A percentile compares a stretch with the other conserved stretches of the same genome.
These are phyloP conservation scores for Dimocarpus longan DNA, from an alignment of 345 rosid genomes.

Conservation along the genomic window DNA sequence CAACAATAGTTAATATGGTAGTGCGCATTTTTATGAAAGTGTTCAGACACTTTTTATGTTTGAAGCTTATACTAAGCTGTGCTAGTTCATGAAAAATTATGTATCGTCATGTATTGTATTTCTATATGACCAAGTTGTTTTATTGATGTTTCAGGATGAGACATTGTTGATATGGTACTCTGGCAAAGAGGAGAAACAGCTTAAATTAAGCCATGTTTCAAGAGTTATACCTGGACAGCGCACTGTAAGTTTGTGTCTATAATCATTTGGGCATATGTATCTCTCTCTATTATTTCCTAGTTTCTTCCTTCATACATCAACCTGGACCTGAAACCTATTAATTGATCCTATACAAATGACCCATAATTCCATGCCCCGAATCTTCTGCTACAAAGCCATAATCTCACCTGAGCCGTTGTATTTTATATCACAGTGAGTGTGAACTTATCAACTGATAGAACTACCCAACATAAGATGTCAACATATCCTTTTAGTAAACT, in stretches of 20 bases:
- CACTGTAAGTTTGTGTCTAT: slow-evolving; percentile 54
- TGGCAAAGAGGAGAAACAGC: slow-evolving; percentile 64
- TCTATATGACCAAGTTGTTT: neutral
- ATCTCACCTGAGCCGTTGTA: too few relatives aligned
- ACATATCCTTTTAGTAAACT: neutral
- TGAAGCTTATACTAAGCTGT: slow-evolving; percentile 8
- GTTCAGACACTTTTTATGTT: neutral
- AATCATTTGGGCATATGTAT: neutral
- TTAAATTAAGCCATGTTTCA: slow-evolving; percentile 61
- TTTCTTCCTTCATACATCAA: too few relatives aligned
- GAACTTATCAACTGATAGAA: neutral
- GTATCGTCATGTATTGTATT: neutral
- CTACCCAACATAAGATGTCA: neutral
- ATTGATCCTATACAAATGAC: neutral
- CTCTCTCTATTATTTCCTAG: too few relatives aligned
- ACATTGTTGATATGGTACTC: slow-evolving; percentile 58
- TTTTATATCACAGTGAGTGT: neutral
- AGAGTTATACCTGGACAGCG: slow-evolving; percentile 81
- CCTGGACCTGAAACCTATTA: neutral
- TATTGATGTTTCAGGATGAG: slow-evolving; percentile 52
- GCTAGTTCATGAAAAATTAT: neutral
- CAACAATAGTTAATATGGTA: neutral
- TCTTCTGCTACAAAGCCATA: neutral
- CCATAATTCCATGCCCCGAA: neutral
- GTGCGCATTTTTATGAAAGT: neutral